A percentile compares a stretch with the other conserved stretches of the same genome.
Conservation (phyloP, 345 rosid species). For the Eucalyptus albens region DNA sequence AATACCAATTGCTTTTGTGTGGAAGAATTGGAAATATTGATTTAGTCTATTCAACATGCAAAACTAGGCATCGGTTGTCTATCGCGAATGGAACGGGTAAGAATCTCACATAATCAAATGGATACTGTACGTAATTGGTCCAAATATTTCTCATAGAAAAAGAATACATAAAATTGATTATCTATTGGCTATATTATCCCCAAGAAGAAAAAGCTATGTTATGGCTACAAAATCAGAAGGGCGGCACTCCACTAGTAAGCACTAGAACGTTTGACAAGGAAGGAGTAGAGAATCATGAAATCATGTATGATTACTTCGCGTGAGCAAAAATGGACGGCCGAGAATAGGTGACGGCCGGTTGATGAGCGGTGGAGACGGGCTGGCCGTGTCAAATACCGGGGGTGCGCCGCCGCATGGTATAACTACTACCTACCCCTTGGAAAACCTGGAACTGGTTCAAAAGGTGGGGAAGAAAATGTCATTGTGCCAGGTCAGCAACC, state of each 20-base stretch:
- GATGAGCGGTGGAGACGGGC: neutral
- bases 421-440: neutral
- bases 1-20: neutral
- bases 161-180: neutral
- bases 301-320: neutral
- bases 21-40: neutral
- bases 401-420: neutral
- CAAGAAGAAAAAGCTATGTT: neutral
- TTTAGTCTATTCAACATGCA: neutral
- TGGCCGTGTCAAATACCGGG: neutral
- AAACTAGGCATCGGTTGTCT: fast-evolving
- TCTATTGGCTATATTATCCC: neutral
- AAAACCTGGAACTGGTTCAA: neutral
- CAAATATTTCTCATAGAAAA: neutral
- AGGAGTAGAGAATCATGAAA: neutral
- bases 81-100: neutral
- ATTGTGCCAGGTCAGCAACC: slow-evolving; percentile 53
- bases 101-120: neutral
- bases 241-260: neutral
- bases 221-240: neutral
- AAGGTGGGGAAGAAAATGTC: neutral
- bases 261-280: neutral
- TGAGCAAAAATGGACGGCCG: neutral
- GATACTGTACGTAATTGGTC: neutral
- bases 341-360: neutral